A percentile compares a stretch with the other conserved stretches of the same genome.
These are phyloP conservation scores for Selenicereus undatus DNA, from an alignment of 148 eudicot species.

Conservation along the genomic window DNA sequence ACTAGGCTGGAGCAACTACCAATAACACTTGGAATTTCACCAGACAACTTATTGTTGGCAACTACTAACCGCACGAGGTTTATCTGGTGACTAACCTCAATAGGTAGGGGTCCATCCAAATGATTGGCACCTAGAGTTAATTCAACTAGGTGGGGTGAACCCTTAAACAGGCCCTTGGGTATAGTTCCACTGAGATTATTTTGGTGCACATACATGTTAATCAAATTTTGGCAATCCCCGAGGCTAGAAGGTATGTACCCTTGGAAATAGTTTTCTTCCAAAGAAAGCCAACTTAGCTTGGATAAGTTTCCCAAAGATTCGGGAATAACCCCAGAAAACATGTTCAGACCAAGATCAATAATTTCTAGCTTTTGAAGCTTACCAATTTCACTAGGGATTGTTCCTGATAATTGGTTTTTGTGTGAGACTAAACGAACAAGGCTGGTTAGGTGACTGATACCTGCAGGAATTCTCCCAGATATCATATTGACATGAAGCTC, in stretches of 20 bases:
- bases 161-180: constrained; percentile 22
- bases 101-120: constrained; percentile 33
- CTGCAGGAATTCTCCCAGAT: constrained; percentile 21
- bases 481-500: not conserved
- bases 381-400: constrained; percentile 27
- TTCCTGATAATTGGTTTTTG: constrained; percentile 17
- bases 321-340: constrained; percentile 30
- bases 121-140: constrained; percentile 21
- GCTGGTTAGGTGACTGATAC: constrained; percentile 17
- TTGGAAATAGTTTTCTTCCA: constrained; percentile 17
- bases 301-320: constrained; percentile 23
- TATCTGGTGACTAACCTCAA: constrained; percentile 24
- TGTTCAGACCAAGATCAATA: constrained; percentile 15
- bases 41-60: too few species aligned
- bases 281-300: not conserved
- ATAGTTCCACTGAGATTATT: constrained; percentile 32
- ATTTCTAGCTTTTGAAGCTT: constrained; percentile 15
- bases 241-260: constrained; percentile 33
- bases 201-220: constrained; percentile 15
- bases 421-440: not conserved
- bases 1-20: too few species aligned
- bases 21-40: too few species aligned
- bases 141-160: constrained; percentile 16
- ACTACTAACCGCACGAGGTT: constrained; percentile 13
- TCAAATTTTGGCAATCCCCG: constrained; percentile 28